A percentile compares a stretch with the other conserved stretches of the same genome.
Conservation (phyloP, 768 basidiomycete species). For the Suillus paluster region DNA sequence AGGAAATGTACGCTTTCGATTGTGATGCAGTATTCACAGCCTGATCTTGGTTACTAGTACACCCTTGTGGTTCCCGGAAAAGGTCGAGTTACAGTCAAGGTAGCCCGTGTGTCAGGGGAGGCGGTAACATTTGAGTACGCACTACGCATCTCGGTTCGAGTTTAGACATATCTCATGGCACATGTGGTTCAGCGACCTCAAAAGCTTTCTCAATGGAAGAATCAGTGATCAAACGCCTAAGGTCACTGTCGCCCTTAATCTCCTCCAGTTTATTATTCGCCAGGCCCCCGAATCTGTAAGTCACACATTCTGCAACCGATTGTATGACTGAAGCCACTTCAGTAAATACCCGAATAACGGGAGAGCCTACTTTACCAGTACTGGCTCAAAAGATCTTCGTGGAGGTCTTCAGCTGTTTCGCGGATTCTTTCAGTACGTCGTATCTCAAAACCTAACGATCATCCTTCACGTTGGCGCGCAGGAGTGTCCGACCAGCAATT, state of each 20-base stretch:
- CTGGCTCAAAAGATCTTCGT: constrained; percentile 31
- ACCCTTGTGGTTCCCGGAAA: constrained; percentile 39
- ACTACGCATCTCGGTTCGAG: neutral
- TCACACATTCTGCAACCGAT: constrained; percentile 5
- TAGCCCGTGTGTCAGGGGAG: constrained; percentile 44
- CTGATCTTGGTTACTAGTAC: neutral
- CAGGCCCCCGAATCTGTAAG: constrained; percentile 52
- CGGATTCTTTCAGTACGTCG: constrained; percentile 54
- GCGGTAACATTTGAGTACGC: constrained; percentile 33
- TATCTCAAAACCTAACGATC: neutral
- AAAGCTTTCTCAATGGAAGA: constrained; percentile 28
- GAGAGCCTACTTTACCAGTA: constrained; percentile 47
- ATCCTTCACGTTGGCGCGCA: constrained; percentile 17
- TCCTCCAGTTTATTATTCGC: constrained; percentile 54
- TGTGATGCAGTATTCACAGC: neutral
- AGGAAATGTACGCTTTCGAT: constrained; percentile 29
- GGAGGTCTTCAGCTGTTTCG: constrained; percentile 48
- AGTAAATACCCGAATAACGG: constrained; percentile 52
- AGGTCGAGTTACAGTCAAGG: constrained; percentile 36
- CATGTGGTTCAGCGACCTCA: constrained; percentile 28
- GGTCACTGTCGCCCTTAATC: constrained; percentile 45
- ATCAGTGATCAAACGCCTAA: constrained; percentile 29
- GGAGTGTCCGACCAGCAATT: constrained; percentile 50
- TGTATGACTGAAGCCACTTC: neutral
- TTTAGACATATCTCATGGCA: constrained; percentile 2